Evolutionary conservation across 2,329 filamentous ascomycete genomes (phyloP).

Genomic region (Fusarium sterilihyphosum): DNA sequence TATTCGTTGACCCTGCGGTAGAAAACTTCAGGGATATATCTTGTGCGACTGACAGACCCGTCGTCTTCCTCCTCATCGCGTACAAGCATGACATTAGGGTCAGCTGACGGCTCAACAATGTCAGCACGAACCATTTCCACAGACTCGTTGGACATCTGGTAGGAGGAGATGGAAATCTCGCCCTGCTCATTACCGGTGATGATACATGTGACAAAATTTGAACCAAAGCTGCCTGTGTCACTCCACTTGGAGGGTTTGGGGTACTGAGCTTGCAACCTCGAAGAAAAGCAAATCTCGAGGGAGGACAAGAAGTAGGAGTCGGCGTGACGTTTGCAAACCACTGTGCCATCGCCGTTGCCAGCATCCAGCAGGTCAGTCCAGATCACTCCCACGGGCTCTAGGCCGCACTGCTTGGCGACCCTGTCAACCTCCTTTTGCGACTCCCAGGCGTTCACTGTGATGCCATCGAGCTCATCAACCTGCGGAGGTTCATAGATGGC

Average conservation of each 20-base stretch:
- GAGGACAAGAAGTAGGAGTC: conserved; percentile 96
- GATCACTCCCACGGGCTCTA: conserved; percentile 91
- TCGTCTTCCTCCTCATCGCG: conserved; percentile 91
- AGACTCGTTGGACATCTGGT: conserved; percentile 94
- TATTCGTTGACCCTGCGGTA: conserved; percentile 97
- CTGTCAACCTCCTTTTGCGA: conserved; percentile 85
- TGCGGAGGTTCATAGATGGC: conserved; percentile 98
- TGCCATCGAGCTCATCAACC: conserved; percentile 85
- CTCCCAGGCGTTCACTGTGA: conserved; percentile 85
- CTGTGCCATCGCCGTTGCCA: conserved; percentile 82
- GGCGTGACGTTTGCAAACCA: conserved; percentile 93
- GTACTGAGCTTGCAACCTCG: conserved; percentile 86
- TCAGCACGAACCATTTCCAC: conserved; percentile 97
- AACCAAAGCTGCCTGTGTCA: conserved; percentile 91
- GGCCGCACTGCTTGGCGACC: conserved; percentile 82
- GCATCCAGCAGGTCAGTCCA: conserved; percentile 92
- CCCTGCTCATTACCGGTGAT: conserved; percentile 92
- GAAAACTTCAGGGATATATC: conserved; percentile 98
- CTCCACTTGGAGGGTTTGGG: conserved; percentile 97
- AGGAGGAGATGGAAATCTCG: conserved; percentile 88
- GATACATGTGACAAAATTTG: conserved; percentile 96
- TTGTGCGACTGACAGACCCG: conserved; percentile 70
- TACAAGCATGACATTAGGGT: conserved; percentile 93
- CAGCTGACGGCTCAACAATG: conserved; percentile 93
- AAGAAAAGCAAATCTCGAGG: conserved; percentile 88